These are phyloP conservation scores for Vicia sativa DNA, from an alignment of 306 rosid genomes.

Conservation along the genomic window DNA sequence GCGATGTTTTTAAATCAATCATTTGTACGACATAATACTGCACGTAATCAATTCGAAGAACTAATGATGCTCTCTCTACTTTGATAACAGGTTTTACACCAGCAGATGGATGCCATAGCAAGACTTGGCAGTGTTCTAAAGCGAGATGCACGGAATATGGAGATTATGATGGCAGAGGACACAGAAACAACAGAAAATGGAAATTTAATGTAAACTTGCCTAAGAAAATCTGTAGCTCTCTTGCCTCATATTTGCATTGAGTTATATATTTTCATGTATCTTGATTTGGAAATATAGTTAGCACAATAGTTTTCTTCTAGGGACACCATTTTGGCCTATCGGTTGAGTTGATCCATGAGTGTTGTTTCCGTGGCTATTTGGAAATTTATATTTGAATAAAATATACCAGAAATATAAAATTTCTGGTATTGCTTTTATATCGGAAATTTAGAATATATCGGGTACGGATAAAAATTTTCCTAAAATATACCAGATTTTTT, in stretches of 20 bases:
- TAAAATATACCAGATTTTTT: too few species aligned
- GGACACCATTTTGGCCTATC: neutral
- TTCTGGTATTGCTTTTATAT: too few species aligned
- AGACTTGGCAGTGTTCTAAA: slow-evolving; percentile 88
- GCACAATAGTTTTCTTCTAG: slow-evolving; percentile 1
- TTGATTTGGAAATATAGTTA: slow-evolving; percentile 23
- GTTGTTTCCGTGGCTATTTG: neutral
- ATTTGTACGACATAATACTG: neutral
- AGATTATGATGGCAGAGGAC: slow-evolving; percentile 83
- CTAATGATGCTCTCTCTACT: slow-evolving; percentile 1
- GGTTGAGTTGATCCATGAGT: neutral
- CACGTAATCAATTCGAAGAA: neutral
- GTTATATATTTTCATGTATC: neutral
- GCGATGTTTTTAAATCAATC: neutral
- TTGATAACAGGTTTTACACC: slow-evolving; percentile 77
- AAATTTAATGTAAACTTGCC: slow-evolving; percentile 32
- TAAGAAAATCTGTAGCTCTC: neutral
- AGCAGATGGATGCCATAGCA: slow-evolving; percentile 93
- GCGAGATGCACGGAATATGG: slow-evolving; percentile 88
- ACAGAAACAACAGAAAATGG: slow-evolving; percentile 45
- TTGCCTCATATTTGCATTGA: slow-evolving; percentile 9
- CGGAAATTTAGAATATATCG: too few species aligned
- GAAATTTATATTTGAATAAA: too few species aligned
- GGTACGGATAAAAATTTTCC: too few species aligned
- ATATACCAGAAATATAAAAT: too few species aligned